Percentiles rank a stretch among this genome's conserved stretches.
phyloP scores from a whole-genome alignment of 306 rosid genomes.

The Coriaria nepalensis region DNA sequence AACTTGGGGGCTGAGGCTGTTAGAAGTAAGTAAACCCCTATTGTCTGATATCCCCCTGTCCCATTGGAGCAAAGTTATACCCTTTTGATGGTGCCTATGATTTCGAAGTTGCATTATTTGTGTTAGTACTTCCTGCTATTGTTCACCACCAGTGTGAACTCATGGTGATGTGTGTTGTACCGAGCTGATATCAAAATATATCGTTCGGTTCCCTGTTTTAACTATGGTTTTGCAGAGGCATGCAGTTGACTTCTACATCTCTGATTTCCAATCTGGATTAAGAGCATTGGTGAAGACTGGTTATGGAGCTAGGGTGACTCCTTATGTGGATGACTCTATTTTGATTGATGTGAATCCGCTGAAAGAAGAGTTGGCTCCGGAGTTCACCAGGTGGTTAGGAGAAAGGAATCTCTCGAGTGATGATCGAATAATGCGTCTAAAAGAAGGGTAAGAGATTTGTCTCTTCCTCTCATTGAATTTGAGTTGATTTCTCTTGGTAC shows the following conservation, averaged over 20 bases:
- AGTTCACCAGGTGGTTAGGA: constrained; percentile 71
- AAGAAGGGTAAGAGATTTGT: constrained; percentile 70
- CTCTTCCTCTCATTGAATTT: not conserved
- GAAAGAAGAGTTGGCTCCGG: constrained; percentile 67
- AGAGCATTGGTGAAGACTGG: constrained; percentile 98
- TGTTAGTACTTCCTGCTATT: too few species aligned
- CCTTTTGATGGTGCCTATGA: too few species aligned
- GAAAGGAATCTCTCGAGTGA: constrained; percentile 91
- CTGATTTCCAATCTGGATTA: constrained; percentile 96
- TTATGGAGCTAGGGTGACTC: constrained; percentile 80
- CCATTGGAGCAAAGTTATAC: too few species aligned
- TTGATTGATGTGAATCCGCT: constrained; percentile 53
- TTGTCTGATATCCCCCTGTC: not conserved
- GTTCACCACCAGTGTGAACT: too few species aligned
- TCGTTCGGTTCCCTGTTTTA: not conserved
- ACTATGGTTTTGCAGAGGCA: constrained; percentile 38
- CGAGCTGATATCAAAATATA: too few species aligned
- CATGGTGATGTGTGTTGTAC: too few species aligned
- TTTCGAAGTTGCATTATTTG: too few species aligned
- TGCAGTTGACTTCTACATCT: constrained; percentile 93
- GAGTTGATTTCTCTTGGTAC: constrained; percentile 2
- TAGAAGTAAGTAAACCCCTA: constrained; percentile 46
- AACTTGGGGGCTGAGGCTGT: constrained; percentile 91
- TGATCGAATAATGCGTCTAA: constrained; percentile 57
- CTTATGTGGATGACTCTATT: constrained; percentile 72